Evolutionary conservation across 2,329 filamentous ascomycete species (phyloP).

Genomic region (Aspergillus sergii): DNA sequence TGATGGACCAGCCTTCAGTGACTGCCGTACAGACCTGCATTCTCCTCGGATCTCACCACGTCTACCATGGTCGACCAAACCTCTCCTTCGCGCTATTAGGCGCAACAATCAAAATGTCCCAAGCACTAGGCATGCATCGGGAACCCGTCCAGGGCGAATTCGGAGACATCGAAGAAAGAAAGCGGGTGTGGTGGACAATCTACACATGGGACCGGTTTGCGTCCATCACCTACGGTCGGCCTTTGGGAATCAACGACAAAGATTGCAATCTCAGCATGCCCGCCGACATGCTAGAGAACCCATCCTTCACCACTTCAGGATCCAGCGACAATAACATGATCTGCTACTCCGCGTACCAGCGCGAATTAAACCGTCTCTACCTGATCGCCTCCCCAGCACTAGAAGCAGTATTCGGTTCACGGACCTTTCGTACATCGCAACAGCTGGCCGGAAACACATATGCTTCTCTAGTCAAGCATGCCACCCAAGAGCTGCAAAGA

Average conservation of each 20-base stretch:
- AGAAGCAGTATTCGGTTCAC: slow-evolving; percentile 28
- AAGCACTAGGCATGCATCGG: slow-evolving; percentile 38
- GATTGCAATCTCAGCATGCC: slow-evolving; percentile 42
- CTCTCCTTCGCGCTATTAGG: slow-evolving; percentile 43
- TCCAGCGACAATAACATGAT: slow-evolving; percentile 11
- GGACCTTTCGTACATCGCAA: slow-evolving; percentile 21
- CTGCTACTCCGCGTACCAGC: slow-evolving; percentile 28
- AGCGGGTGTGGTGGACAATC: slow-evolving; percentile 47
- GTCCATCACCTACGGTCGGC: slow-evolving; percentile 45
- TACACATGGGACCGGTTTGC: slow-evolving; percentile 48
- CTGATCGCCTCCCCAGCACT: slow-evolving; percentile 27
- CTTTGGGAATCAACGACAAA: slow-evolving; percentile 46
- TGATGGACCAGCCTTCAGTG: slow-evolving; percentile 46
- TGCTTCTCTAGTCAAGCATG: slow-evolving; percentile 19
- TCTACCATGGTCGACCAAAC: slow-evolving; percentile 48
- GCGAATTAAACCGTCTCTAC: slow-evolving; percentile 29
- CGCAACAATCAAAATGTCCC: slow-evolving; percentile 41
- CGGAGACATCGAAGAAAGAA: slow-evolving; percentile 38
- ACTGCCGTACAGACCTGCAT: slow-evolving; percentile 42
- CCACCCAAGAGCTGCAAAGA: slow-evolving; percentile 21
- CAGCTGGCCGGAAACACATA: slow-evolving; percentile 23
- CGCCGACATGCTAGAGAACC: slow-evolving; percentile 35
- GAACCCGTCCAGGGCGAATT: slow-evolving; percentile 24
- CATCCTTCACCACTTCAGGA: slow-evolving; percentile 23
- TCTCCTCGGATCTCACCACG: slow-evolving; percentile 44